A percentile compares a stretch with the other conserved stretches of the same genome.
Conservation (phyloP, 2,329 filamentous ascomycete genomes). For the Xenoacremonium recifei region DNA sequence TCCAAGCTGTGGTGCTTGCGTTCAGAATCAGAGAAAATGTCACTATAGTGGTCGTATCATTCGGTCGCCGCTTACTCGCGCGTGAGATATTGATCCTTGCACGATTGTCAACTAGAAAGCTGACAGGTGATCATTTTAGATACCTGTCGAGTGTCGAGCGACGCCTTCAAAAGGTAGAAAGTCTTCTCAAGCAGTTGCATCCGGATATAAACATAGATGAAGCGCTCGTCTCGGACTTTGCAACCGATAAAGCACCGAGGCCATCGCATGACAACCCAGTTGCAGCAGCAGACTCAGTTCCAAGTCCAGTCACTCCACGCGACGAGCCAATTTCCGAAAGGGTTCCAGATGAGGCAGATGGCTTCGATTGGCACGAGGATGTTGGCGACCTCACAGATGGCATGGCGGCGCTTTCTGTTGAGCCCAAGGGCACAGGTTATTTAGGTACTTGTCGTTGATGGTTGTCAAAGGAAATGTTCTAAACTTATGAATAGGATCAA, state of each 20-base stretch:
- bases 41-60: conserved; percentile 25
- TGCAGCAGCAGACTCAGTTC: neutral
- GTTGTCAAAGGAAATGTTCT: neutral
- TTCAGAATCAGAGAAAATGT: conserved; percentile 19
- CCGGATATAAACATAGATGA: conserved; percentile 23
- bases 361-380: conserved; percentile 33
- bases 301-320: neutral
- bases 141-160: conserved; percentile 23
- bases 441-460: conserved; percentile 15
- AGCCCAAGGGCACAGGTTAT: conserved; percentile 34
- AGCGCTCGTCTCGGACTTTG: conserved; percentile 10
- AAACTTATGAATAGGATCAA: conserved; percentile 19
- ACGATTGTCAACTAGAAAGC: neutral
- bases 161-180: conserved; percentile 17
- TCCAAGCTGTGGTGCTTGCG: conserved; percentile 22
- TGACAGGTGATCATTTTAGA: conserved; percentile 6
- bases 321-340: conserved; percentile 23
- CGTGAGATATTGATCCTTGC: conserved; percentile 11
- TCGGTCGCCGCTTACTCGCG: conserved; percentile 25
- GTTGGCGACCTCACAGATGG: conserved; percentile 31
- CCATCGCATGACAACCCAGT: neutral
- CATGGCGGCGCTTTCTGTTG: conserved; percentile 35
- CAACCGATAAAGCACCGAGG: neutral
- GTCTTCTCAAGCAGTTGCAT: conserved; percentile 17
- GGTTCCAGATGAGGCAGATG: conserved; percentile 28